Evolutionary conservation across 2,329 filamentous ascomycete genomes (phyloP).

Genomic region (Fusarium longipes): DNA sequence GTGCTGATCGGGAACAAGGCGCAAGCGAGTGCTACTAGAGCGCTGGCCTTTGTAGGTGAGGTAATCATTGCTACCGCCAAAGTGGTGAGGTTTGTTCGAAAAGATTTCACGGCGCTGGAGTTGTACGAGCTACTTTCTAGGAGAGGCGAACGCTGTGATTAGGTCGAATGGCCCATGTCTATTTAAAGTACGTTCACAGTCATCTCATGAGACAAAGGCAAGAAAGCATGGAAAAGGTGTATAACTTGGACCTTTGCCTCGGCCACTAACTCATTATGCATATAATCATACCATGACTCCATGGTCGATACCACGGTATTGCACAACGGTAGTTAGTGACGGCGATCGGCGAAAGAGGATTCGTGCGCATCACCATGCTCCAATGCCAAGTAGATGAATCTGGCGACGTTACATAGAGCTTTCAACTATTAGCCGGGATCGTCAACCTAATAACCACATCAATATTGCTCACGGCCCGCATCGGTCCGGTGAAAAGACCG

Average conservation of each 20-base stretch:
- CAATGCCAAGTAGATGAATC: background rate
- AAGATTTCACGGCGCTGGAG: rapidly evolving
- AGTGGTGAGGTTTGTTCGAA: too few species aligned
- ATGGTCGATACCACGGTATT: background rate
- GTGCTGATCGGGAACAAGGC: background rate
- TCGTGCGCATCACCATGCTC: conserved; percentile 2
- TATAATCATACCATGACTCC: background rate
- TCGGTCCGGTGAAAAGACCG: background rate
- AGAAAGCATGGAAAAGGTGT: too few species aligned
- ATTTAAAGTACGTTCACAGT: background rate
- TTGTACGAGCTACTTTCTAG: background rate
- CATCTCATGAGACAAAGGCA: background rate
- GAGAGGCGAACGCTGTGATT: background rate
- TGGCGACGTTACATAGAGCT: background rate
- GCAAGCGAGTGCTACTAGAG: background rate
- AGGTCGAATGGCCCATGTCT: too few species aligned
- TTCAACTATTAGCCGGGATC: conserved; percentile 3
- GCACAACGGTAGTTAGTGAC: background rate
- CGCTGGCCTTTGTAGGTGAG: background rate
- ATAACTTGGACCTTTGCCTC: background rate
- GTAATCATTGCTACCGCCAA: background rate
- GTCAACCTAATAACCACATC: background rate
- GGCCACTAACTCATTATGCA: background rate
- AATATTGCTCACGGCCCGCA: background rate
- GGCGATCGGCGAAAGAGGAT: background rate